Evolutionary conservation across 352 stramenopile genomes (phyloP).

Genomic region (Thalassiosira mediterranea): DNA sequence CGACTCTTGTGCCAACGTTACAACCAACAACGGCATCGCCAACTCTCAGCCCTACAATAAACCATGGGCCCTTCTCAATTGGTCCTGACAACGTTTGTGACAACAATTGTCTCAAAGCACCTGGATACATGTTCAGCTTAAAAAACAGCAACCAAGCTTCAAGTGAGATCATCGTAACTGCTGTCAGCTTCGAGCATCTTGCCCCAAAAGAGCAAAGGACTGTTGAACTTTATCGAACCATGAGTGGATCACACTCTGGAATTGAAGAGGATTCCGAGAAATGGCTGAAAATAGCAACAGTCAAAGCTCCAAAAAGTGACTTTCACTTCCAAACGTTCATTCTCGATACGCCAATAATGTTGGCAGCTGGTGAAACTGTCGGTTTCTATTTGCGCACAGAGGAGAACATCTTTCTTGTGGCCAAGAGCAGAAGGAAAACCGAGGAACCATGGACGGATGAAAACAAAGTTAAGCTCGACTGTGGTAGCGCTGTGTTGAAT

Average conservation of each 20-base stretch:
- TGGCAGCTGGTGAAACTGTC: conserved; percentile 2
- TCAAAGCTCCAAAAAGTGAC: background rate
- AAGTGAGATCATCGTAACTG: conserved; percentile 3
- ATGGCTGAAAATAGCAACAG: conserved; percentile 5
- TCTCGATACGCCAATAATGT: background rate
- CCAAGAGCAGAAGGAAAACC: background rate
- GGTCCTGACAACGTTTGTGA: conserved; percentile 3
- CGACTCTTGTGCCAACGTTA: background rate
- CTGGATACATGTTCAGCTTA: conserved; percentile 13
- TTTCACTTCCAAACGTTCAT: background rate
- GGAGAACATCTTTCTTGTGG: conserved; percentile 15
- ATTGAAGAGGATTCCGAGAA: background rate
- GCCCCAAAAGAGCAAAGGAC: background rate
- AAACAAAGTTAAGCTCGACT: conserved; percentile 3
- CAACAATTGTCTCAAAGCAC: background rate
- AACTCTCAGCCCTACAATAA: background rate
- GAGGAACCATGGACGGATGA: background rate
- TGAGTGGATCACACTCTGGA: background rate
- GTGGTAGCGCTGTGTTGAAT: conserved; percentile 11
- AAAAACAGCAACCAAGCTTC: background rate
- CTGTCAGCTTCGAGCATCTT: conserved; percentile 10
- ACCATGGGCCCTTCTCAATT: conserved; percentile 3
- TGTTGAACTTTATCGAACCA: conserved; percentile 5
- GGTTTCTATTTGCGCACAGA: conserved; percentile 14
- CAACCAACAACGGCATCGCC: background rate